A percentile compares a stretch with the other conserved stretches of the same genome.
Conservation (phyloP, 108 stramenopile genomes). For the Conticribra weissflogii region DNA sequence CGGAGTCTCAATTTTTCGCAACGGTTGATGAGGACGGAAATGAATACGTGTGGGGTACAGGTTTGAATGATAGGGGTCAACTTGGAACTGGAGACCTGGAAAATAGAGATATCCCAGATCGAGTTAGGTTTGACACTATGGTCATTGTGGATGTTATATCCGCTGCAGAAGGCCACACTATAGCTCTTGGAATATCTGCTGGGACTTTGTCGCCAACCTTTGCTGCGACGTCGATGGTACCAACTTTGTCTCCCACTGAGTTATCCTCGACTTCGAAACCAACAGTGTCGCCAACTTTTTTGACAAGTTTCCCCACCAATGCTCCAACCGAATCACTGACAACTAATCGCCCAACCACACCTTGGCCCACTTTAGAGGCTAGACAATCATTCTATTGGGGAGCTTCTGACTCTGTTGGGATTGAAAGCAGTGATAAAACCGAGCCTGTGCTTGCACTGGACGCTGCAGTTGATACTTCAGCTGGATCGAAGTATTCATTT, state of each 20-base stretch:
- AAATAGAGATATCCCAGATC: slow-evolving; percentile 28
- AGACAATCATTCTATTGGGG: slow-evolving; percentile 40
- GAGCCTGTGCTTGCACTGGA: slow-evolving; percentile 16
- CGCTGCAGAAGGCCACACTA: slow-evolving; percentile 36
- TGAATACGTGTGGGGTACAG: slow-evolving; percentile 26
- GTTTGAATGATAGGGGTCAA: slow-evolving; percentile 31
- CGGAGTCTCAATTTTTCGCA: slow-evolving; percentile 33
- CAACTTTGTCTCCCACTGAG: not conserved
- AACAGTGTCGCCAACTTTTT: too few species aligned
- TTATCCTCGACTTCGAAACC: too few species aligned
- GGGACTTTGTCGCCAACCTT: slow-evolving; percentile 13
- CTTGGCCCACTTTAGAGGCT: slow-evolving; percentile 7
- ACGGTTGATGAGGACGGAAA: slow-evolving; percentile 8
- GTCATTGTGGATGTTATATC: slow-evolving; percentile 18
- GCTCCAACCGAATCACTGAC: too few species aligned
- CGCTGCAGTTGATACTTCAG: slow-evolving; percentile 11
- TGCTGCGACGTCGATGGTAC: not conserved
- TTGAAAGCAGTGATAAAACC: slow-evolving; percentile 10
- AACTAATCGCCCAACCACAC: not conserved
- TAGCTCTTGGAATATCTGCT: slow-evolving; percentile 21
- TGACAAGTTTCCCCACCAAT: too few species aligned
- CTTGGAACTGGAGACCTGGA: slow-evolving; percentile 34
- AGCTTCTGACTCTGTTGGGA: slow-evolving; percentile 24
- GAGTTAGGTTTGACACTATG: slow-evolving; percentile 25
- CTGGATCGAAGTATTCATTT: slow-evolving; percentile 32